Percentiles rank a stretch among this genome's conserved stretches.
phyloP scores from a whole-genome alignment of 1,284 basidiomycete genomes.

The Cryptococcus floricola region DNA sequence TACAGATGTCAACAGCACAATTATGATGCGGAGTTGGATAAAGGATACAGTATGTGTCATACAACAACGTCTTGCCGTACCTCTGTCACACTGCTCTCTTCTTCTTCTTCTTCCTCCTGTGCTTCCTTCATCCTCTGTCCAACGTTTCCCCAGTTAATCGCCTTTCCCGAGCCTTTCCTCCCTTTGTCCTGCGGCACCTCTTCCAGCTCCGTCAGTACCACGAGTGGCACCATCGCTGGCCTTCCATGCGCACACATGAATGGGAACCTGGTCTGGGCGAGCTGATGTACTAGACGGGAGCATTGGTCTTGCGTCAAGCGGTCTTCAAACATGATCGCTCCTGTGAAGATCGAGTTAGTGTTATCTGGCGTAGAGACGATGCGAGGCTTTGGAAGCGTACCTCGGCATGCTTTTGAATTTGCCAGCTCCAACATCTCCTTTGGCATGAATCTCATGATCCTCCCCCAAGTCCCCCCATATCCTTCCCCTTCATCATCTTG shows the following conservation, averaged over 20 bases:
- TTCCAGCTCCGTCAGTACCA: conserved; percentile 17
- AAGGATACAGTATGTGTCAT: too few species aligned
- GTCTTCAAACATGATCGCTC: conserved; percentile 97
- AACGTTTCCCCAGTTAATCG: too few species aligned
- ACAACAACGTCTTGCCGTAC: too few species aligned
- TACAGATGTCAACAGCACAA: too few species aligned
- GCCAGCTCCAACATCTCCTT: conserved; percentile 70
- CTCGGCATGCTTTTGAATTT: conserved; percentile 89
- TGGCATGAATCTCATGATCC: conserved; percentile 72
- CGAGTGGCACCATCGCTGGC: conserved; percentile 48
- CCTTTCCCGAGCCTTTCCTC: not conserved
- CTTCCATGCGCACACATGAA: conserved; percentile 91
- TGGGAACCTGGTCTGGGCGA: conserved; percentile 70
- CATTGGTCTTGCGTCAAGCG: conserved; percentile 65
- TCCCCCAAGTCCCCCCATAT: conserved; percentile 59
- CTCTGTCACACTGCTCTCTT: too few species aligned
- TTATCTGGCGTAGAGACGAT: too few species aligned
- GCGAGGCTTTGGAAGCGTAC: conserved; percentile 49
- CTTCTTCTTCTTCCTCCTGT: too few species aligned
- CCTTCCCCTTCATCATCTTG: conserved; percentile 21
- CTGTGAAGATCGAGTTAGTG: conserved; percentile 48
- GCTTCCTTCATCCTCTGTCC: too few species aligned
- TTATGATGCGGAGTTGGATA: too few species aligned
- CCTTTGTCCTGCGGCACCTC: not conserved
- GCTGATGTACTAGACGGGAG: conserved; percentile 60